Percentiles rank a stretch among this genome's conserved stretches.
phyloP scores from a whole-genome alignment of 2,329 filamentous ascomycete genomes.

The Epichloe amarillans region DNA sequence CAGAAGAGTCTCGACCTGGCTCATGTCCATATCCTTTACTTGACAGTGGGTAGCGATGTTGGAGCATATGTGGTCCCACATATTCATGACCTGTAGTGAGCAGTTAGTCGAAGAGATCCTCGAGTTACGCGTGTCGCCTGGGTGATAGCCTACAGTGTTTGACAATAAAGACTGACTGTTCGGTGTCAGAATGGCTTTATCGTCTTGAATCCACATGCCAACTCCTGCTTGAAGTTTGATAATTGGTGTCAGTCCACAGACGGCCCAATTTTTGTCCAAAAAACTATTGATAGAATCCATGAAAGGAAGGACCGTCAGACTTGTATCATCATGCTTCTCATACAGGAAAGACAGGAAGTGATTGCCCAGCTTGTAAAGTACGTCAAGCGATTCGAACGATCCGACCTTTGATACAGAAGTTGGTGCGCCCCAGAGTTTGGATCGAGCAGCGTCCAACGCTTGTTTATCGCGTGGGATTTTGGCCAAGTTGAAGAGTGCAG shows the following conservation, averaged over 20 bases:
- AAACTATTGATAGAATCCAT: slow-evolving; percentile 24
- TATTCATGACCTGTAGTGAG: not conserved
- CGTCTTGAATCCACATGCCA: slow-evolving; percentile 50
- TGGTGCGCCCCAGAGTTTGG: slow-evolving; percentile 44
- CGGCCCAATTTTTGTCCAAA: not conserved
- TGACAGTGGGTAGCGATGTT: slow-evolving; percentile 22
- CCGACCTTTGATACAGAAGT: slow-evolving; percentile 23
- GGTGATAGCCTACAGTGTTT: slow-evolving; percentile 24
- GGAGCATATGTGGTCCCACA: slow-evolving; percentile 38
- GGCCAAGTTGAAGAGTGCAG: slow-evolving; percentile 28
- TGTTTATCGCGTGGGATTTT: slow-evolving; percentile 46
- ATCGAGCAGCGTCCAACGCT: slow-evolving; percentile 50
- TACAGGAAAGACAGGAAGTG: slow-evolving; percentile 44
- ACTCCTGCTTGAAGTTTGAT: slow-evolving; percentile 49
- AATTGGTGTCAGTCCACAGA: slow-evolving; percentile 32
- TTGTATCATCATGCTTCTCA: slow-evolving; percentile 22
- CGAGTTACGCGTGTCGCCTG: not conserved
- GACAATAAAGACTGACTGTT: slow-evolving; percentile 24
- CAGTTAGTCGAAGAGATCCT: slow-evolving; percentile 13
- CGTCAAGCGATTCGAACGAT: slow-evolving; percentile 48
- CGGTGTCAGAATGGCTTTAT: slow-evolving; percentile 26
- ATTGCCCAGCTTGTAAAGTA: slow-evolving; percentile 49
- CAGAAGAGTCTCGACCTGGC: slow-evolving; percentile 39
- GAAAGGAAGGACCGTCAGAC: slow-evolving; percentile 11
- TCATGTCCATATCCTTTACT: slow-evolving; percentile 31